Evolutionary conservation across 148 eudicot genomes (phyloP), one percentile per base, ranked within the genome.

Genomic region (Fagopyrum homotropicum): DNA sequence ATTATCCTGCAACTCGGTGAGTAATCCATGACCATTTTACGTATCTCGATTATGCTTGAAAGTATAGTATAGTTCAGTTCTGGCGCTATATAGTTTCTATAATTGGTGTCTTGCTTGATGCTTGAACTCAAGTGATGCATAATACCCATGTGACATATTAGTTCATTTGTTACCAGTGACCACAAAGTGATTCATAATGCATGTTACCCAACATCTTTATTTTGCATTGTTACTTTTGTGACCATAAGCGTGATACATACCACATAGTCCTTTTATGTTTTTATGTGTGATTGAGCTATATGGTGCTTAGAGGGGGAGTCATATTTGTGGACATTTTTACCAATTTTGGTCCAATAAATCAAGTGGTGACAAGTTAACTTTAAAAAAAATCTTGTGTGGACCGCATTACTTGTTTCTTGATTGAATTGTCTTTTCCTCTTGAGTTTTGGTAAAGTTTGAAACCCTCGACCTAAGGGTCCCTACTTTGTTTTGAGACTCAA

Each of bases 171-270:
- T 40, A 61, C 43, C 68, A 61, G 68, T 61, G 68, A 61, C 68
- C 68, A 61, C 68, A 9, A 59, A 22, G 10, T 59, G 11, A 61
- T 61, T 61, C 43, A 61, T 61, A 40, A 61, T 61, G 68, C 68
- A 61, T 29, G 22, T 61, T 43, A 61, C 68, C n/a, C 16, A 35
- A 35, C 40, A n/a, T 29, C 68, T 61, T 61, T 61, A 61, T 3
- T 35, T 35, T 61, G 68, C 43, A 9, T 26, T 61, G 12, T 2
- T 61, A 26, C 15, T 29, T 61, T 40, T 61, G 68, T 61, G 68
- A 61, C 68, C 68, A 61, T 43, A 26, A 61, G 68, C 57, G 57
- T 52, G 57, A 52, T 52, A 14, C 17, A 17, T 52, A 15, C n/a
- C 57, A 1, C 40, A 35, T 35, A 35, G 40, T 35, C 40, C 40